These are phyloP conservation scores for Xerocomellus intermedius DNA, from an alignment of 768 basidiomycete genomes.

Conservation along the genomic window DNA sequence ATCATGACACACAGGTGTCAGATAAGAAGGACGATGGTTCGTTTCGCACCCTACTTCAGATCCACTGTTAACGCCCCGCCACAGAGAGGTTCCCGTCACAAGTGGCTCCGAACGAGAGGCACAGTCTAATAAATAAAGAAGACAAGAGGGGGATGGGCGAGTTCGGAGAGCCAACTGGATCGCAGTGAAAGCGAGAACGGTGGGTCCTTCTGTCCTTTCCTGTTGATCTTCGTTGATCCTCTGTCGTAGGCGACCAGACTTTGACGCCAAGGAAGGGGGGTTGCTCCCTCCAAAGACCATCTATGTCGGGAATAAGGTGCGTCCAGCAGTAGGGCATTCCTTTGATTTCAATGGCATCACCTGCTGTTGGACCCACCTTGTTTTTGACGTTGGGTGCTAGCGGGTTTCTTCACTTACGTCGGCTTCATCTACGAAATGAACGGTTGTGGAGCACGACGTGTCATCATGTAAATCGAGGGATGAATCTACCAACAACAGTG, in stretches of 20 bases:
- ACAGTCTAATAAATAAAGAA: not conserved
- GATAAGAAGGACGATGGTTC: slow-evolving; percentile 9
- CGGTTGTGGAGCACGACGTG: not conserved
- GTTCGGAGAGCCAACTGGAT: not conserved
- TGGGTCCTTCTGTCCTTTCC: not conserved
- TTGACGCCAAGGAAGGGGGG: not conserved
- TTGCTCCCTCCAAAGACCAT: not conserved
- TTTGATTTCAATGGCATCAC: slow-evolving; percentile 8
- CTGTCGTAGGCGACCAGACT: not conserved
- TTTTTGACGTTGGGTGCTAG: not conserved
- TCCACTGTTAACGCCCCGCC: not conserved
- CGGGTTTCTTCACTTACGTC: not conserved
- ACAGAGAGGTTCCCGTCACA: slow-evolving; percentile 7
- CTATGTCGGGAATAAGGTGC: slow-evolving; percentile 19
- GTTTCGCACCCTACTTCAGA: not conserved
- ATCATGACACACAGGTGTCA: not conserved
- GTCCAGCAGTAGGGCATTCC: slow-evolving; percentile 17
- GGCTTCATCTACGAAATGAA: too few species aligned
- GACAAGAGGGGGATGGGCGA: not conserved
- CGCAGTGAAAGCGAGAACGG: not conserved
- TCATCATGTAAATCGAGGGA: too few species aligned
- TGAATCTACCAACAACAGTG: not conserved
- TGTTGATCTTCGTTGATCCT: not conserved
- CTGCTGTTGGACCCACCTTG: slow-evolving; percentile 21
- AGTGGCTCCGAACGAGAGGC: slow-evolving; percentile 8